Percentiles rank a stretch among this genome's conserved stretches.
Conservation (phyloP, 768 basidiomycete species). For the Termitomyces bulborhizus region DNA sequence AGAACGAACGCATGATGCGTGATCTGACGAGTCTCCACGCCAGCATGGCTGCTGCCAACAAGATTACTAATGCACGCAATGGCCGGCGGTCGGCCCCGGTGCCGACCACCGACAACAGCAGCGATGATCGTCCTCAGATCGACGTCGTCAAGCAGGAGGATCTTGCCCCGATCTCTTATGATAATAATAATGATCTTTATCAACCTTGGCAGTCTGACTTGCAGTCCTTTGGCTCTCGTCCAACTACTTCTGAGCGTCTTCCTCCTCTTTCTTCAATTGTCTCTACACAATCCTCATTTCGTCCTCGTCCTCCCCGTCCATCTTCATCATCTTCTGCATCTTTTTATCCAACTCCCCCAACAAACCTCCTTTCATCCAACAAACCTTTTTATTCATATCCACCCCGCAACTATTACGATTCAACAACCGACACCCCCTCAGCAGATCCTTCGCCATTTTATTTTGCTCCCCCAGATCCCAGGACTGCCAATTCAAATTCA, state of each 20-base stretch:
- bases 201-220: background rate
- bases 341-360: background rate
- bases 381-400: slow-evolving; percentile 11
- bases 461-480: slow-evolving; percentile 57
- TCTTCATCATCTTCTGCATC: slow-evolving; percentile 1
- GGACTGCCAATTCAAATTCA: too few species aligned
- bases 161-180: slow-evolving; percentile 15
- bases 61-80: slow-evolving; percentile 21
- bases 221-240: slow-evolving; percentile 15
- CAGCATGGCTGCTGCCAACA: slow-evolving; percentile 61
- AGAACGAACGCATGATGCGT: slow-evolving; percentile 90
- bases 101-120: background rate
- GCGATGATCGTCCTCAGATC: slow-evolving; percentile 4
- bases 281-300: slow-evolving; percentile 12
- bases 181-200: background rate
- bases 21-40: slow-evolving; percentile 82
- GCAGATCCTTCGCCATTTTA: slow-evolving; percentile 67
- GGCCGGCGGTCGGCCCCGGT: background rate
- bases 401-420: too few species aligned
- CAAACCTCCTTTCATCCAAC: too few species aligned
- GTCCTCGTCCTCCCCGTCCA: slow-evolving; percentile 2
- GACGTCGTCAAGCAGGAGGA: slow-evolving; percentile 37
- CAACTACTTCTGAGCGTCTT: slow-evolving; percentile 54
- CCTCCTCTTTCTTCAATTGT: slow-evolving; percentile 63
- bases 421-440: background rate